Percentiles rank a stretch among this genome's conserved stretches.
phyloP scores from a whole-genome alignment of 306 rosid species.

The Begonia loranthoides region DNA sequence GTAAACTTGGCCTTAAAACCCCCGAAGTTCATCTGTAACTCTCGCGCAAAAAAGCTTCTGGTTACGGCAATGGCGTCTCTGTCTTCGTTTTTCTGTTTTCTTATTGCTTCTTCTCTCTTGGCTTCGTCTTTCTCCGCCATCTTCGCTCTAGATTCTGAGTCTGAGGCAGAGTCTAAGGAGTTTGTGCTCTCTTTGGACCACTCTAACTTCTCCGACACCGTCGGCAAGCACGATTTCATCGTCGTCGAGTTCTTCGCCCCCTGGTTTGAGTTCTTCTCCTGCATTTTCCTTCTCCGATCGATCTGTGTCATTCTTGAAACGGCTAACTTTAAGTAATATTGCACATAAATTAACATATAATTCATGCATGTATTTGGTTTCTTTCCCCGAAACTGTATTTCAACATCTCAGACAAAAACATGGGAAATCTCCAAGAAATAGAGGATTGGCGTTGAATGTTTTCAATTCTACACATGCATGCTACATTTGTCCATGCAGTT shows the following conservation, averaged over 20 bases:
- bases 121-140: conserved; percentile 19
- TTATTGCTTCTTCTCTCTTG: conserved; percentile 16
- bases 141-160: conserved; percentile 36
- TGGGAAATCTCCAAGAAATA: too few species aligned
- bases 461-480: too few species aligned
- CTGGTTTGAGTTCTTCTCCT: conserved; percentile 27
- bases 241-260: conserved; percentile 96
- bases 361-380: neutral
- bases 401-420: too few species aligned
- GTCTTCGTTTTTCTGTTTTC: conserved; percentile 21
- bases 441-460: too few species aligned
- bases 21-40: too few species aligned
- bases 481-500: too few species aligned
- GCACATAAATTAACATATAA: neutral
- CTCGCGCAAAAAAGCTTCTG: too few species aligned
- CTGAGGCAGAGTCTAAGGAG: conserved; percentile 29
- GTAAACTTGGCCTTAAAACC: too few species aligned
- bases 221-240: conserved; percentile 68
- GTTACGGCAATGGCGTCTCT: conserved; percentile 34
- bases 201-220: conserved; percentile 59
- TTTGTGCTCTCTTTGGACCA: conserved; percentile 71
- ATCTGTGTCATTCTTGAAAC: too few species aligned
- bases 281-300: neutral
- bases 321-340: too few species aligned
- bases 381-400: neutral